phyloP scores from a whole-genome alignment of 148 eudicot genomes.

The Amaranthus cruentus region DNA sequence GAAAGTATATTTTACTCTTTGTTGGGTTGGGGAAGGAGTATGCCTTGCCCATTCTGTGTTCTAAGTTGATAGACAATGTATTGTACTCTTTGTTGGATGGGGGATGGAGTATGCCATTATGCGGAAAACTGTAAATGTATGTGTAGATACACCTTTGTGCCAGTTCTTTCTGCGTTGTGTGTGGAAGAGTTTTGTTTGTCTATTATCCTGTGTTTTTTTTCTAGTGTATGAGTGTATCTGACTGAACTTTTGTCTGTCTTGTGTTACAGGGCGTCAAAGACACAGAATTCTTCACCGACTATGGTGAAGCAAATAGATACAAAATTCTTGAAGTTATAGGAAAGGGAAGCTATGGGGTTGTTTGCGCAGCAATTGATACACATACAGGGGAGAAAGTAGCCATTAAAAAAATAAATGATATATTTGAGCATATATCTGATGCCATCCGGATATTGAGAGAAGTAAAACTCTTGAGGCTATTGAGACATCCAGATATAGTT shows the following conservation, averaged over 20 bases:
- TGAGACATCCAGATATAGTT: slow-evolving; percentile 90
- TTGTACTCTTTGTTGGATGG: no score
- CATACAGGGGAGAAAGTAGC: slow-evolving; percentile 87
- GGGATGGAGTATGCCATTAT: no score
- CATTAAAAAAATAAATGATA: slow-evolving; percentile 73
- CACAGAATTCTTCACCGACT: slow-evolving; percentile 71
- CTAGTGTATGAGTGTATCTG: not conserved
- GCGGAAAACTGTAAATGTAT: no score
- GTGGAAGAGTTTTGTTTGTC: not conserved
- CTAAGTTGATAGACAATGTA: no score
- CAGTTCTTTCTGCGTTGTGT: not conserved
- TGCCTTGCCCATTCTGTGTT: no score
- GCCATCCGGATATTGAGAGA: slow-evolving; percentile 81
- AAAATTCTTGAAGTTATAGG: slow-evolving; percentile 79
- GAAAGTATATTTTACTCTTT: no score
- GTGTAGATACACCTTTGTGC: no score
- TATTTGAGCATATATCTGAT: slow-evolving; percentile 83
- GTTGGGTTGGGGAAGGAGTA: no score
- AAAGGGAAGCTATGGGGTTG: slow-evolving; percentile 91
- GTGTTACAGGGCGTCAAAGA: slow-evolving; percentile 51
- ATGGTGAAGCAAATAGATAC: slow-evolving; percentile 76
- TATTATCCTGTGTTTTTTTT: not conserved
- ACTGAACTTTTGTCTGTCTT: slow-evolving; percentile 3
- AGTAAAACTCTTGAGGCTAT: slow-evolving; percentile 76
- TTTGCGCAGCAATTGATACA: slow-evolving; percentile 85